A percentile compares a stretch with the other conserved stretches of the same genome.
phyloP scores from a whole-genome alignment of 2,329 filamentous ascomycete genomes.

The Cladosporium sp. region DNA sequence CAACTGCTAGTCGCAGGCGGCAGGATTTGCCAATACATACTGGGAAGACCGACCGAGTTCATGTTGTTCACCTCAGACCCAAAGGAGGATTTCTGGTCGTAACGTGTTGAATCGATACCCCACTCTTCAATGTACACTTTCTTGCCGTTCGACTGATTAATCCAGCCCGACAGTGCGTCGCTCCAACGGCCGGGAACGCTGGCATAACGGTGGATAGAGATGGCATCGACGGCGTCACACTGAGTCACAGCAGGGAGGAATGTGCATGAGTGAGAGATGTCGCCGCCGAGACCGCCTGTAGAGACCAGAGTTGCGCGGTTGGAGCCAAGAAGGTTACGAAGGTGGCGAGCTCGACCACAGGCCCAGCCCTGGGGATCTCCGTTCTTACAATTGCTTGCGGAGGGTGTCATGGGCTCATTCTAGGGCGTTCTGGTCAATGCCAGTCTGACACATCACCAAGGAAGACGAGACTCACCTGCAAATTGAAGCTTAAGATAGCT shows the following conservation, averaged over 20 bases:
- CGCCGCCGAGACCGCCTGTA: conserved; percentile 21
- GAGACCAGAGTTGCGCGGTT: conserved; percentile 13
- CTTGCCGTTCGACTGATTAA: conserved; percentile 16
- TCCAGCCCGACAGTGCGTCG: conserved; percentile 9
- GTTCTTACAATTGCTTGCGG: conserved; percentile 9
- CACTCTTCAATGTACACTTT: conserved; percentile 20
- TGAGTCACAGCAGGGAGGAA: conserved; percentile 18
- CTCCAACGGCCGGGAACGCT: conserved; percentile 14
- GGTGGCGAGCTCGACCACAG: conserved; percentile 4
- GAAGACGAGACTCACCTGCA: conserved; percentile 5
- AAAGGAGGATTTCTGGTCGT: conserved; percentile 13
- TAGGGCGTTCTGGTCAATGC: background rate
- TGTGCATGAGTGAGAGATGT: conserved; percentile 18
- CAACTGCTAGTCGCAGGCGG: conserved; percentile 8
- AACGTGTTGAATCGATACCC: conserved; percentile 16
- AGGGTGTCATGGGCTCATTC: conserved; percentile 20
- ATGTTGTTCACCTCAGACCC: conserved; percentile 13
- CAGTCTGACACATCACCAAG: background rate
- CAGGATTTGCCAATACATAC: conserved; percentile 18
- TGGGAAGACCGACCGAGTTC: conserved; percentile 18
- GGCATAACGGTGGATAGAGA: conserved; percentile 20
- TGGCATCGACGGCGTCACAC: conserved; percentile 20
- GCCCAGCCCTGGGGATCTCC: conserved; percentile 11
- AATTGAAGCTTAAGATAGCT: conserved; percentile 22
- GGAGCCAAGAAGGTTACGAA: conserved; percentile 5